A percentile compares a stretch with the other conserved stretches of the same genome.
Conservation (phyloP, 2,329 filamentous ascomycete species). For the Alternaria burnsii region DNA sequence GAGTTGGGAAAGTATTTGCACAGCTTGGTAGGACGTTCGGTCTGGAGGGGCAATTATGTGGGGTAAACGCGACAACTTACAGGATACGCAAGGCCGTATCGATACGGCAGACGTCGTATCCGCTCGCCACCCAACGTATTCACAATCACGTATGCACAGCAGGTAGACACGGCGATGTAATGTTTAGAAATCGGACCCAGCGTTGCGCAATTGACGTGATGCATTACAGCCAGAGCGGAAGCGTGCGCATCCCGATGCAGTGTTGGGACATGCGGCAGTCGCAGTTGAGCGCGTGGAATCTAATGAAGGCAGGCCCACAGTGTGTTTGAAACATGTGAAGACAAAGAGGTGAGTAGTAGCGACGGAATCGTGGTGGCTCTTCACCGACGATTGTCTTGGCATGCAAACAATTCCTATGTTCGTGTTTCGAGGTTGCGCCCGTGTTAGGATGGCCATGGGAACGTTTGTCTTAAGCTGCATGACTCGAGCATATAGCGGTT, state of each 20-base stretch:
- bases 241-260: neutral
- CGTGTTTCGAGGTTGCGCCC: neutral
- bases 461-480: neutral
- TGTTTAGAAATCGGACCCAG: neutral
- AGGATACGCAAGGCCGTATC: neutral
- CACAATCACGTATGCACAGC: neutral
- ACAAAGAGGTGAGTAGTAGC: neutral
- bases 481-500: slow-evolving; percentile 6
- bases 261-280: neutral
- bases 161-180: neutral
- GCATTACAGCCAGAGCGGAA: neutral
- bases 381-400: neutral
- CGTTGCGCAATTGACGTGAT: neutral
- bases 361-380: neutral
- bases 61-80: neutral
- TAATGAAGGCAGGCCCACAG: neutral
- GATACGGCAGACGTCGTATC: slow-evolving; percentile 1
- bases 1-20: neutral
- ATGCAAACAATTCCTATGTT: neutral
- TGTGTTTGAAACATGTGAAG: neutral
- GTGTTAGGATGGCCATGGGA: neutral
- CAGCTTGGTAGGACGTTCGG: slow-evolving; percentile 3
- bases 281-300: neutral
- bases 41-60: slow-evolving; percentile 13
- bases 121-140: neutral